Conservation (phyloP, 2,329 filamentous ascomycete genomes). For the Arthrobotrys conoides region DNA sequence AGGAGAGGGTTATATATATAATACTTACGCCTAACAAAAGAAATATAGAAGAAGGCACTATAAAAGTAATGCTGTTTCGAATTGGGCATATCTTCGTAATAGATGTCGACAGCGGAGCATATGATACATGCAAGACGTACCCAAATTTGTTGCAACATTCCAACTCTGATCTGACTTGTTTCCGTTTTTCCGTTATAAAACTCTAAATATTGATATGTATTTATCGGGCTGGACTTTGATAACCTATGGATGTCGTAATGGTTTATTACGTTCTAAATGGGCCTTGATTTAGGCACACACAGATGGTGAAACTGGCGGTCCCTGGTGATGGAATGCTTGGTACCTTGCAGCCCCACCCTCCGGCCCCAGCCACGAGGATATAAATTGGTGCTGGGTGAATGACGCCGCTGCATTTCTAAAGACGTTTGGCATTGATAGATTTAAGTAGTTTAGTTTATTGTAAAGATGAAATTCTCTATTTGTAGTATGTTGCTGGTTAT, state of each 20-base stretch:
- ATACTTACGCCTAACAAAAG: neutral
- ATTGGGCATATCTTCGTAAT: neutral
- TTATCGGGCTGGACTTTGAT: neutral
- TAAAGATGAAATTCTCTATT: neutral
- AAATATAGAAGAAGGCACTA: neutral
- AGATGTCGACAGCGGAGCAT: slow-evolving; percentile 3
- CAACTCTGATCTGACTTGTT: neutral
- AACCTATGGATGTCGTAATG: neutral
- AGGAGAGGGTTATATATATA: slow-evolving; percentile 9
- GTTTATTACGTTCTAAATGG: neutral
- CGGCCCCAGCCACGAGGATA: slow-evolving; percentile 17
- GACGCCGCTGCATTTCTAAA: slow-evolving; percentile 5
- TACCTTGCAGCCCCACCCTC: slow-evolving; percentile 6
- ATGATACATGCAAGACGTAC: neutral
- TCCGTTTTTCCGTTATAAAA: neutral
- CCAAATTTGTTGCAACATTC: neutral
- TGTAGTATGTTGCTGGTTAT: slow-evolving; percentile 4
- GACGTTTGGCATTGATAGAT: neutral
- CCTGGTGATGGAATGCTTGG: slow-evolving; percentile 9
- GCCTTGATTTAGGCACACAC: neutral
- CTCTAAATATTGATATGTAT: neutral
- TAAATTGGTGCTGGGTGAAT: neutral
- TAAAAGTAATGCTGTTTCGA: neutral
- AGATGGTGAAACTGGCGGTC: slow-evolving; percentile 5
- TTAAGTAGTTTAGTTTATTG: neutral